phyloP scores from a whole-genome alignment of 1,284 basidiomycete genomes.

The Mixia osmundae region DNA sequence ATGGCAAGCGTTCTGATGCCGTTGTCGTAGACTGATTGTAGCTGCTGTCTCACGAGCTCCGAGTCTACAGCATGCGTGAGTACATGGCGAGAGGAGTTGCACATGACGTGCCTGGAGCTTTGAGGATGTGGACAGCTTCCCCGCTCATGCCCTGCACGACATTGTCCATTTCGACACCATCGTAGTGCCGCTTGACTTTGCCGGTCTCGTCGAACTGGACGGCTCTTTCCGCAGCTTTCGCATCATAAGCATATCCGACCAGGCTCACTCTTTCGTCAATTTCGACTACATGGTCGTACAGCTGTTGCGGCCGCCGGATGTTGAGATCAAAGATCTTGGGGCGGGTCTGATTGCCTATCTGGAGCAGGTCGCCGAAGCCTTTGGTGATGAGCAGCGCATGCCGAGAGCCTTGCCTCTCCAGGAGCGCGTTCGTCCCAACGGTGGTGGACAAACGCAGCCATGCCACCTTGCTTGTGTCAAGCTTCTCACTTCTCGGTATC shows the following conservation, averaged over 20 bases:
- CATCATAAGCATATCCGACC: constrained; percentile 78
- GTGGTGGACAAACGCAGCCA: constrained; percentile 34
- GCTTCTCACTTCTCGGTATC: constrained; percentile 39
- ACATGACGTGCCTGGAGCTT: constrained; percentile 52
- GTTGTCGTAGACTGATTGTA: constrained; percentile 41
- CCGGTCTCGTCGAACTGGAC: constrained; percentile 32
- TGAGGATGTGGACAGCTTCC: constrained; percentile 69
- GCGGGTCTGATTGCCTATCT: constrained; percentile 77
- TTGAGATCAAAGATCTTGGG: constrained; percentile 35
- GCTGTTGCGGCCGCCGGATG: constrained; percentile 38
- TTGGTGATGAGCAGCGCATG: constrained; percentile 79
- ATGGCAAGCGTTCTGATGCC: constrained; percentile 69
- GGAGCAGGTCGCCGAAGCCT: constrained; percentile 69
- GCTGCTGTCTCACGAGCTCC: constrained; percentile 26
- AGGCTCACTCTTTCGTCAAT: constrained; percentile 81
- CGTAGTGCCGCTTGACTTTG: constrained; percentile 39
- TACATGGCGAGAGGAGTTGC: constrained; percentile 16
- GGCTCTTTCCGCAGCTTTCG: constrained; percentile 45
- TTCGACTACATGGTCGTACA: constrained; percentile 63
- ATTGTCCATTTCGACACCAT: constrained; percentile 35
- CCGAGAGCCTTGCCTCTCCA: constrained; percentile 78
- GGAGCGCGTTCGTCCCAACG: constrained; percentile 82
- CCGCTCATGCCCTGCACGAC: constrained; percentile 43
- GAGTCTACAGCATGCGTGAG: constrained; percentile 30
- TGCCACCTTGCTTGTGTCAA: constrained; percentile 58